phyloP scores from a whole-genome alignment of 192 early-diverging fungal species.

The Coemansia asiatica region DNA sequence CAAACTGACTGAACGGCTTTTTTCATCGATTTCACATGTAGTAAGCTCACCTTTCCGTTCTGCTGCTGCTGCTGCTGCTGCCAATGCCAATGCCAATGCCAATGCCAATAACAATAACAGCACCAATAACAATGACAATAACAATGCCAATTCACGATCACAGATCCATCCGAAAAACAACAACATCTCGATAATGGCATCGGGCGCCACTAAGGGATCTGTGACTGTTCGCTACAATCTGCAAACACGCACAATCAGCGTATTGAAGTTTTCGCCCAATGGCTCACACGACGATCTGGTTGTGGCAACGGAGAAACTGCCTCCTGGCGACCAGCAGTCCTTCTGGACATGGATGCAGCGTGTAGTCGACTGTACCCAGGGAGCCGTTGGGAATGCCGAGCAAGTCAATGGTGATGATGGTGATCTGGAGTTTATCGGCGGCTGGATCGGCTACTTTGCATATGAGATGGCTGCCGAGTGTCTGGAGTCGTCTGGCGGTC shows the following conservation, averaged over 20 bases:
- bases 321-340: constrained; percentile 4
- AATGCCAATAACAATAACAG: too few species aligned
- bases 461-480: constrained; percentile 91
- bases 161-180: too few species aligned
- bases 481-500: not conserved
- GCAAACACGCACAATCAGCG: not conserved
- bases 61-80: too few species aligned
- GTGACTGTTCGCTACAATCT: constrained; percentile 36
- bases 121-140: too few species aligned
- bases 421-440: constrained; percentile 70
- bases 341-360: constrained; percentile 72
- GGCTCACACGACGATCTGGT: not conserved
- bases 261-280: constrained; percentile 6
- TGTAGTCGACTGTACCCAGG: constrained; percentile 26
- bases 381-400: constrained; percentile 8
- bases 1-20: too few species aligned
- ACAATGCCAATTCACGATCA: too few species aligned
- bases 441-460: constrained; percentile 86
- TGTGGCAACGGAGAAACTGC: not conserved
- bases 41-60: too few species aligned
- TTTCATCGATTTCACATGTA: too few species aligned
- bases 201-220: constrained; percentile 8
- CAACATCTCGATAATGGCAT: too few species aligned
- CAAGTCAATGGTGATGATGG: too few species aligned
- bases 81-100: too few species aligned